Evolutionary conservation across 208 protist genomes (phyloP).

Genomic region (Leishmania braziliensis): DNA sequence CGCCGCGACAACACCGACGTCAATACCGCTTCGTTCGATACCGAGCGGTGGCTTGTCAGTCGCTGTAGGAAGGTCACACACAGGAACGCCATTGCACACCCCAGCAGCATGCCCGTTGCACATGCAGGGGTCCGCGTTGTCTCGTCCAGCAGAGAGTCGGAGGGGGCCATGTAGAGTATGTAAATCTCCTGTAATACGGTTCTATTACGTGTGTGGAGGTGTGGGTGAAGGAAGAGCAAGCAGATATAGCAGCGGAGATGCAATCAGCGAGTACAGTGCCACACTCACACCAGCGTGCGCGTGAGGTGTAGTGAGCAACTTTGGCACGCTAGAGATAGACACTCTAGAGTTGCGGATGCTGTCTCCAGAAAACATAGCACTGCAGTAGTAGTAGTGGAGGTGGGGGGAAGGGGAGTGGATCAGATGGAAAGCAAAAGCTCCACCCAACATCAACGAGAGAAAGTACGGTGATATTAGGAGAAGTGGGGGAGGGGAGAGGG

Average conservation of each 20-base stretch:
- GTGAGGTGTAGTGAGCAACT: not conserved
- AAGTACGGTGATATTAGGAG: not conserved
- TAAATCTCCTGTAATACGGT: not conserved
- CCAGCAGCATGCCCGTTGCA: not conserved
- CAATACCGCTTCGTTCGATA: not conserved
- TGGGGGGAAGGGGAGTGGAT: not conserved
- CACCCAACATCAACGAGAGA: not conserved
- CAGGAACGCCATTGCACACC: constrained; percentile 8
- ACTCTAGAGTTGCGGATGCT: not conserved
- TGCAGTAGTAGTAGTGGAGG: not conserved
- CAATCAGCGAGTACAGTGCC: not conserved
- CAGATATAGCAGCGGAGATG: not conserved
- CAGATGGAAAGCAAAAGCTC: not conserved
- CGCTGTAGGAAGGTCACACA: not conserved
- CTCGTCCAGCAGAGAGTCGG: not conserved
- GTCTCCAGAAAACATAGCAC: not conserved
- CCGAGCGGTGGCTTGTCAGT: not conserved
- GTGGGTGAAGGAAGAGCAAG: not conserved
- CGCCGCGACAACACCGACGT: constrained; percentile 5
- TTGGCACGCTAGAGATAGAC: not conserved
- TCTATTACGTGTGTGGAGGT: not conserved
- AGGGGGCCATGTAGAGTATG: not conserved
- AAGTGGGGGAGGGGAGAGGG: not conserved
- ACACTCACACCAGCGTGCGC: not conserved
- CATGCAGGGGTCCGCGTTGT: not conserved